Evolutionary conservation across 192 early-diverging fungal genomes (phyloP).

Genomic region (Coemansia erecta): DNA sequence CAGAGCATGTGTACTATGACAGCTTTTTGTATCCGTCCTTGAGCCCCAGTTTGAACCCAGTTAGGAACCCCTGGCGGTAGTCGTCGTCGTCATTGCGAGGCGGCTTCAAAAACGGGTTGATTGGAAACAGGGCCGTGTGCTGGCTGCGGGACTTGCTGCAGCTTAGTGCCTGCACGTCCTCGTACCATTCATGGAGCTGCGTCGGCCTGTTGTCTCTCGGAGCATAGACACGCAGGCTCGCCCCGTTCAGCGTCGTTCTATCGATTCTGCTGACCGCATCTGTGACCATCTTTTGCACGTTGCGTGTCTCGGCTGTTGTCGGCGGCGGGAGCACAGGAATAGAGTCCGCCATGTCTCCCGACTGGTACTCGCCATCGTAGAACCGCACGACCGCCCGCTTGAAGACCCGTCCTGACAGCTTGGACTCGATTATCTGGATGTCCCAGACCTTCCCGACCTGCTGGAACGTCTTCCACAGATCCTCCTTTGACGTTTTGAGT

Average conservation of each 20-base stretch:
- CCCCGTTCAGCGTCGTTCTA: constrained; percentile 22
- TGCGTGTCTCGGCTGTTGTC: constrained; percentile 13
- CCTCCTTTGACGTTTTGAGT: constrained; percentile 21
- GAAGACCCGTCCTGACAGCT: constrained; percentile 10
- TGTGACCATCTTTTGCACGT: constrained; percentile 6
- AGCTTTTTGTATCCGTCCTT: constrained; percentile 35
- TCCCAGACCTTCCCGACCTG: constrained; percentile 45
- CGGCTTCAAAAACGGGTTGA: constrained; percentile 28
- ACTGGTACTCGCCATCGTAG: constrained; percentile 29
- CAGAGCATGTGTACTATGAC: background rate
- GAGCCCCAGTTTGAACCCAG: constrained; percentile 39
- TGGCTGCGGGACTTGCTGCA: background rate
- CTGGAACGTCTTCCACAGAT: constrained; percentile 25
- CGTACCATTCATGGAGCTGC: constrained; percentile 47
- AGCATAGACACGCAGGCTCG: constrained; percentile 17
- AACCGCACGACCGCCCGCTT: constrained; percentile 33
- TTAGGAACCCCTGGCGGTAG: constrained; percentile 39
- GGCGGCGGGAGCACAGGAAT: constrained; percentile 32
- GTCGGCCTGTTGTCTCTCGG: constrained; percentile 10
- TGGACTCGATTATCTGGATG: constrained; percentile 27
- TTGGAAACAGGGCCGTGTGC: constrained; percentile 23
- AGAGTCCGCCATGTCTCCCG: constrained; percentile 17
- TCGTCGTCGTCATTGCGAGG: constrained; percentile 20
- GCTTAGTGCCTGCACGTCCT: constrained; percentile 10
- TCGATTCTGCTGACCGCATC: constrained; percentile 20